Percentiles rank a stretch among this genome's conserved stretches.
Conservation (phyloP, 345 rosid genomes). For the Arabis alpina region DNA sequence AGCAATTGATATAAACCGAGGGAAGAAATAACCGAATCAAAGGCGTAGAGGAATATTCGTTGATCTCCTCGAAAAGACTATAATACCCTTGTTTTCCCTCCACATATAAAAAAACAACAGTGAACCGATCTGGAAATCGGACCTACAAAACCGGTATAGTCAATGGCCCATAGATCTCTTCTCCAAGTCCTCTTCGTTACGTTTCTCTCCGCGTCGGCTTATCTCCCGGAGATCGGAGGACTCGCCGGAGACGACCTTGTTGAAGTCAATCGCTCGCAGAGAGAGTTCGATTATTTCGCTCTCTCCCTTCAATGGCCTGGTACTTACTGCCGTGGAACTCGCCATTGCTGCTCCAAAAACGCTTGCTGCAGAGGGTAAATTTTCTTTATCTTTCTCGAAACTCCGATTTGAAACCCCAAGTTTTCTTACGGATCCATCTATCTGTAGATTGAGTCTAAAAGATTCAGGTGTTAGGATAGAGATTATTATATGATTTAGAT, state of each 20-base stretch:
- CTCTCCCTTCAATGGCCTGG: conserved; percentile 89
- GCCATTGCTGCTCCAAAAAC: conserved; percentile 82
- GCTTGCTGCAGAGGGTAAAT: conserved; percentile 83
- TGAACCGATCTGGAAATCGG: conserved; percentile 22
- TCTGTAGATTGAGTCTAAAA: no score
- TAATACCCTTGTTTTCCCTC: conserved; percentile 2
- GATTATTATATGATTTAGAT: no score
- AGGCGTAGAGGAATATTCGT: conserved; percentile 24
- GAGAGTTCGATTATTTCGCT: conserved; percentile 93
- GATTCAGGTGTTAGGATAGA: no score
- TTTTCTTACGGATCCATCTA: no score
- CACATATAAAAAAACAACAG: background rate
- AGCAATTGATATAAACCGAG: no score
- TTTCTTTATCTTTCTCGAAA: no score
- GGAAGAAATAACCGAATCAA: background rate
- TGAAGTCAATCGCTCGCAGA: conserved; percentile 41
- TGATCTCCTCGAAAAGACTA: background rate
- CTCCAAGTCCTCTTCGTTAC: conserved; percentile 17
- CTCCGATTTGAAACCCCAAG: no score
- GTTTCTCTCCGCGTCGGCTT: conserved; percentile 10
- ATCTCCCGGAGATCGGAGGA: conserved; percentile 16
- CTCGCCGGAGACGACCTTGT: conserved; percentile 30
- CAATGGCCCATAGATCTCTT: conserved; percentile 38
- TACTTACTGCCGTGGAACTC: conserved; percentile 69
- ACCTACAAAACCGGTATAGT: conserved; percentile 7